Evolutionary conservation across 2,329 filamentous ascomycete genomes (phyloP).

Genomic region (Thielaviopsis populi): DNA sequence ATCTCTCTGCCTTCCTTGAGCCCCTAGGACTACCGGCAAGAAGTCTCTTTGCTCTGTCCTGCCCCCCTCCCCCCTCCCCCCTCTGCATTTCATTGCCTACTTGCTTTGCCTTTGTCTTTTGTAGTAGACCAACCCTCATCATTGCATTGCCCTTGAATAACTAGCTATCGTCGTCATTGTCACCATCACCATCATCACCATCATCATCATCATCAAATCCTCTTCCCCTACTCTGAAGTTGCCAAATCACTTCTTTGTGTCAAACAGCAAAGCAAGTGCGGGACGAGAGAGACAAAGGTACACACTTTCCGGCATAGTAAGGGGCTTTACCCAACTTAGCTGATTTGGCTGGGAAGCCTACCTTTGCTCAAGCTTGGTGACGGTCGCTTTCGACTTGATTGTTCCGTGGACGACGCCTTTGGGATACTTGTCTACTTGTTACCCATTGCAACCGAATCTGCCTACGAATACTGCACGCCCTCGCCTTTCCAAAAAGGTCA

Average conservation of each 20-base stretch:
- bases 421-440: slow-evolving; percentile 1
- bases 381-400: background rate
- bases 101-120: background rate
- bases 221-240: background rate
- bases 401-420: background rate
- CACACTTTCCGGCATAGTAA: background rate
- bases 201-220: background rate
- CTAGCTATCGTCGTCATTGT: background rate
- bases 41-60: background rate
- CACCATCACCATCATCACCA: background rate
- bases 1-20: background rate
- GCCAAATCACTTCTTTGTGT: background rate
- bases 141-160: background rate
- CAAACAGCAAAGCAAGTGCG: background rate
- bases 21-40: background rate
- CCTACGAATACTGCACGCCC: background rate
- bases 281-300: background rate
- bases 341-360: background rate
- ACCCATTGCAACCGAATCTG: background rate
- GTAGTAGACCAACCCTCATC: slow-evolving; percentile 1
- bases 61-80: background rate
- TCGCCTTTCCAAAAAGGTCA: background rate
- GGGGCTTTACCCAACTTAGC: background rate
- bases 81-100: background rate
- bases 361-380: background rate